phyloP scores from a whole-genome alignment of 306 rosid genomes.

The Lotus japonicus region DNA sequence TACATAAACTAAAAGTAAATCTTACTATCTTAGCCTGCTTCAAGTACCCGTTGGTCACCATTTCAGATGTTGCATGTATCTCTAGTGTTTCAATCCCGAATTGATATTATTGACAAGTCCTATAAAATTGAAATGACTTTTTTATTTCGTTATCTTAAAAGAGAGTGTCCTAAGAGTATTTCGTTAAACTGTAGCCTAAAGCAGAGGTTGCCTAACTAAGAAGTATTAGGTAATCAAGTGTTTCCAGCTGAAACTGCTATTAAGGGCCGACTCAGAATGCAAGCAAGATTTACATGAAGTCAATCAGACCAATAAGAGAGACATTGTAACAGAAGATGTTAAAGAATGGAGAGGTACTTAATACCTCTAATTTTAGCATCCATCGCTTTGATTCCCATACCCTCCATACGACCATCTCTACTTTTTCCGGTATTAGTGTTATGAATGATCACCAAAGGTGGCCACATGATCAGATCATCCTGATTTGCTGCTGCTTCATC shows the following conservation, averaged over 20 bases:
- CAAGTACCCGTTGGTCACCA: neutral
- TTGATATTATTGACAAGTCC: neutral
- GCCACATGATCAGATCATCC: constrained; percentile 98
- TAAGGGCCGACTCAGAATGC: constrained; percentile 11
- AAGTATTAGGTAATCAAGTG: constrained; percentile 1
- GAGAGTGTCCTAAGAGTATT: constrained; percentile 11
- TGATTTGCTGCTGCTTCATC: constrained; percentile 89
- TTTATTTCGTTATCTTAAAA: constrained; percentile 4
- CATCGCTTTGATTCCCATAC: constrained; percentile 98
- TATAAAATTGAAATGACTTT: constrained; percentile 14
- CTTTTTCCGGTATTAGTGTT: constrained; percentile 83
- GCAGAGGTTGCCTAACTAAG: neutral
- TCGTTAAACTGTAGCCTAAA: constrained; percentile 11
- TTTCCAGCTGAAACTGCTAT: constrained; percentile 12
- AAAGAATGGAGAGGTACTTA: constrained; percentile 34
- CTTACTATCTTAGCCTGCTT: neutral
- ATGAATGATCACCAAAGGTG: constrained; percentile 94
- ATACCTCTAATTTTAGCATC: constrained; percentile 92
- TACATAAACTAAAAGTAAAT: neutral
- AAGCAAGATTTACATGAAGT: constrained; percentile 23
- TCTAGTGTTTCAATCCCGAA: constrained; percentile 14
- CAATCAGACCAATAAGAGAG: constrained; percentile 14
- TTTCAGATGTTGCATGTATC: neutral
- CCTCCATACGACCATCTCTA: constrained; percentile 97
- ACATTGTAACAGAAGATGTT: constrained; percentile 28